Base-by-base conservation (phyloP, 352 stramenopile species). In the Bremia lactucae region DNA sequence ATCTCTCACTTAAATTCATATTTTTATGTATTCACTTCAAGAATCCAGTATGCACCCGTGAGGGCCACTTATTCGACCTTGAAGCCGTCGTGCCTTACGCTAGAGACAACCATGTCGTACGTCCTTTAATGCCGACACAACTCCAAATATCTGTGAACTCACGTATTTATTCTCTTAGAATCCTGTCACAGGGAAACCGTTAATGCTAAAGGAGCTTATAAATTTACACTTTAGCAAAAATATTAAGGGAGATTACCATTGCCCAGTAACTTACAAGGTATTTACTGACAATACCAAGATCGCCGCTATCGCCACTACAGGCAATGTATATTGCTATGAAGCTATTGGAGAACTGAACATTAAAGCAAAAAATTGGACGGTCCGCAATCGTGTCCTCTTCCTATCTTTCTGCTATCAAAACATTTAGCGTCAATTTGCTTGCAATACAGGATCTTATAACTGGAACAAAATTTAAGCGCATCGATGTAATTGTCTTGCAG, bases 281-380 rank as follows among this genome's bases (percentile, higher is more conserved):
- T 93, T 94, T 33, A 92, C 74, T 13, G 74, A 91, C 55, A 88
- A 87, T 47, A 83, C 76, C 46, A 90, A 94, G 64, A 90, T 94
- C 49, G 75, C 73, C 20, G 71, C 77, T 18, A 62, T 91, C 29
- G 71, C 71, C 11, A 72, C 77, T 2, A 90, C 76, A 6, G 76
- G 78, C n/a, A 98, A 99, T 65, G 95, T 99, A 9, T 98, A 95
- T 50, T 85, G 84, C 21, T 97, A 96, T 45, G 94, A 99, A 36
- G 95, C 95, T 4, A 84, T 99, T 37, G 69, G 97, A 26, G 96
- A 99, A 65, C 83, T 99, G 16, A 99, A 99, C 66, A 80, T 98
- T 55, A 98, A 98, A 64, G 50, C 88, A 4, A 98, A 98, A 61
- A 98, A 97, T 71, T 98, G 88, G 68, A 77, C 77, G 35, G 76